These are phyloP conservation scores for Fusarium camptoceras DNA, from an alignment of 2,329 filamentous ascomycete genomes.

Conservation along the genomic window DNA sequence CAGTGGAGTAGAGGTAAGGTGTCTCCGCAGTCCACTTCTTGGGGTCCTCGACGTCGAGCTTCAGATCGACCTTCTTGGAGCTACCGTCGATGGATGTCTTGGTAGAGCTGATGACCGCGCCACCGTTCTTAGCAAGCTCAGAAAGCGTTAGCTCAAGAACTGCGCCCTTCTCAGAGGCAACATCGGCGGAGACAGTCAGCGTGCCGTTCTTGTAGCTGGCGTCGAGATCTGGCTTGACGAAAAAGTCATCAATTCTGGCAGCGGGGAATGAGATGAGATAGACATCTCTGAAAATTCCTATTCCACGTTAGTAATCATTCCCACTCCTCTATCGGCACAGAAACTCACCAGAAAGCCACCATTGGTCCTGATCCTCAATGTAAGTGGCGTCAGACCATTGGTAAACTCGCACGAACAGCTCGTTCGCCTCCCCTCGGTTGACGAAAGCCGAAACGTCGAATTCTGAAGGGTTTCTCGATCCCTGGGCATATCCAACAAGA, in stretches of 20 bases:
- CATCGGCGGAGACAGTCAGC: constrained; percentile 58
- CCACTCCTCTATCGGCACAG: constrained; percentile 51
- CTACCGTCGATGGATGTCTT: constrained; percentile 44
- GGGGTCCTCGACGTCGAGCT: constrained; percentile 63
- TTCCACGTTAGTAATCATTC: constrained; percentile 45
- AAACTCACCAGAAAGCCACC: constrained; percentile 71
- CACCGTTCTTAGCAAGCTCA: constrained; percentile 49
- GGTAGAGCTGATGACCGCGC: constrained; percentile 51
- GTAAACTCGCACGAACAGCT: constrained; percentile 73
- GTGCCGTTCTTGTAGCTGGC: constrained; percentile 62
- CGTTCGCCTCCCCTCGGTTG: constrained; percentile 58
- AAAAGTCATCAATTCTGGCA: constrained; percentile 67
- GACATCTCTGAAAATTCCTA: constrained; percentile 74
- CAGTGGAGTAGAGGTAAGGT: constrained; percentile 70
- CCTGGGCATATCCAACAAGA: constrained; percentile 75
- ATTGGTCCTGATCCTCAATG: constrained; percentile 77
- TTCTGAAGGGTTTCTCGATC: constrained; percentile 74
- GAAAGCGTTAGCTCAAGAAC: constrained; percentile 58
- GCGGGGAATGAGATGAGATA: constrained; percentile 68
- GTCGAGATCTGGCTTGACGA: constrained; percentile 69
- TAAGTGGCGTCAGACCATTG: constrained; percentile 77
- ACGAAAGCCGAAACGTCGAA: constrained; percentile 71
- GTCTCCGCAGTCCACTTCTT: constrained; percentile 76
- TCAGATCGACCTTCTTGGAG: constrained; percentile 54
- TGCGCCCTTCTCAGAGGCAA: constrained; percentile 51